These are phyloP conservation scores for Epichloe aotearoae DNA, from an alignment of 2,329 filamentous ascomycete genomes.

Conservation along the genomic window DNA sequence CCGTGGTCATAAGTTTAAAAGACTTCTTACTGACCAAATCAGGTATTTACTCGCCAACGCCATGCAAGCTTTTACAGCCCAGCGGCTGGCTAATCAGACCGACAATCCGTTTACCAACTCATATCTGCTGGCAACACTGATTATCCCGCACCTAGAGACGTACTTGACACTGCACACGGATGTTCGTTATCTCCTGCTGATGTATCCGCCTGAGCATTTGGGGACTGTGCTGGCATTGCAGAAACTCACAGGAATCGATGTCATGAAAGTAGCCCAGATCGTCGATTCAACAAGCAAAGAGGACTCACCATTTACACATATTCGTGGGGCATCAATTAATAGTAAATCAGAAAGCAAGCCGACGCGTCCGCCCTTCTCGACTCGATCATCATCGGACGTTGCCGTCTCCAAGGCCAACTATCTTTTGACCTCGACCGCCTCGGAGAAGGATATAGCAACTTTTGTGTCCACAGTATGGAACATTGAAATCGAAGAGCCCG, in stretches of 20 bases:
- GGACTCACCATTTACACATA: conserved; percentile 24
- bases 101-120: conserved; percentile 43
- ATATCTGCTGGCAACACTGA: conserved; percentile 40
- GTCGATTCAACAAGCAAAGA: conserved; percentile 30
- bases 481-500: conserved; percentile 18
- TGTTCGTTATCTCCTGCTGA: conserved; percentile 43
- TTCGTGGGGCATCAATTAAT: conserved; percentile 21
- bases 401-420: conserved; percentile 41
- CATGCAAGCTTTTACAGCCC: conserved; percentile 44
- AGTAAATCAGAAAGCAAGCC: conserved; percentile 13
- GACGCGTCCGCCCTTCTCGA: conserved; percentile 11
- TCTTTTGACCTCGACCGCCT: conserved; percentile 41
- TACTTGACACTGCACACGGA: conserved; percentile 40
- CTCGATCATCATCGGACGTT: conserved; percentile 16
- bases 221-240: conserved; percentile 44
- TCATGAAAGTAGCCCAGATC: conserved; percentile 47
- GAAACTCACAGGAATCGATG: conserved; percentile 38
- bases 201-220: conserved; percentile 44
- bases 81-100: conserved; percentile 34
- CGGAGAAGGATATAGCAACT: conserved; percentile 36
- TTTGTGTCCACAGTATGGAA: conserved; percentile 41
- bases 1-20: background rate
- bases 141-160: conserved; percentile 47
- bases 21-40: background rate
- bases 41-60: conserved; percentile 48